Evolutionary conservation across 768 basidiomycete species (phyloP), one percentile per base, ranked within the genome.

Genomic region (Collybia nuda): DNA sequence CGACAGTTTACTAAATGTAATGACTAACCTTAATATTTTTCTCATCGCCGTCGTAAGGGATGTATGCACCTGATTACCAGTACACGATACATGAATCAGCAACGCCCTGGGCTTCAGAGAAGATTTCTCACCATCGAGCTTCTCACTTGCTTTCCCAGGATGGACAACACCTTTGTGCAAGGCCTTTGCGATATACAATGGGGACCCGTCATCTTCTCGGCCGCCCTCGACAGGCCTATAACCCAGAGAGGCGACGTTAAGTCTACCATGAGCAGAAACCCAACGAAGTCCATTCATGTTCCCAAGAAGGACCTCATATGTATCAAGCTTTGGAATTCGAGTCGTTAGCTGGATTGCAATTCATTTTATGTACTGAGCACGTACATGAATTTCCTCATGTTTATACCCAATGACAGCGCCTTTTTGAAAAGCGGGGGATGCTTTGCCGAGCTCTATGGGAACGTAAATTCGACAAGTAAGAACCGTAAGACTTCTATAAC

Each of bases 261-360:
- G 54, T 5, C 60, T 64, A 22, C 83, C 84, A 28, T 66, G 65
- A 43, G 65, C 56, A 43, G 71, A 53, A 0, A 85, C 81, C 88
- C 88, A 90, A 43, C 57, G 71, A 47, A 90, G 63, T 21, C 73
- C 83, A 3, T 62, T 65, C 55, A 72, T 67, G 59, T 89, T 72
- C 1, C 85, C 88, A 15, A 88, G 69, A n/a, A 90, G 82, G 40
- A 90, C 76, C 59, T 90, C 88, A 57, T 81, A 90, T 28, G 71
- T 74, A 23, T 74, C 77, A 28, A 84, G 35, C 87, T 88, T 56
- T 7, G n/a, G 39, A 47, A 19, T n/a, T 12, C 11, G 40, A 24
- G 43, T n/a, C 18, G 47, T 24, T 28, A 37, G 40, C 7, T 5
- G 18, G 24, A 29, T 44, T 17, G 38, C 39, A 12, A 24, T 22